Conservation (phyloP, 78 protist genomes). For the Dictyostelium capitatum region DNA sequence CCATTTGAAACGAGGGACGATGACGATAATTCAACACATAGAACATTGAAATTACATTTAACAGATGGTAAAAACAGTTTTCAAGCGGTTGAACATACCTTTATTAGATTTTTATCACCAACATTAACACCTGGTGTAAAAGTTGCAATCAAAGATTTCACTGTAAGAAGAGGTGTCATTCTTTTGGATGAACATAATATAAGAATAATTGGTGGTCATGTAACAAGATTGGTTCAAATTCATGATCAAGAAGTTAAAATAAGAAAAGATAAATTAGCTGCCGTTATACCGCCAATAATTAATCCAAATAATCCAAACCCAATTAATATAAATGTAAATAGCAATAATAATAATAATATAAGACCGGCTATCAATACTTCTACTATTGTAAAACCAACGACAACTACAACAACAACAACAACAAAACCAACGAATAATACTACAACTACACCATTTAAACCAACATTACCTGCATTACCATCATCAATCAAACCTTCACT, state of each 20-base stretch:
- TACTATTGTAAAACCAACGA: background rate
- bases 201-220: slow-evolving; percentile 45
- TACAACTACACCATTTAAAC: background rate
- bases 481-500: background rate
- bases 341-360: slow-evolving; percentile 8
- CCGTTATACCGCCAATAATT: background rate
- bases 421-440: background rate
- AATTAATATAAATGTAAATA: slow-evolving; percentile 33
- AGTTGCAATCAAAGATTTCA: slow-evolving; percentile 34
- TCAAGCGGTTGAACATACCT: slow-evolving; percentile 33
- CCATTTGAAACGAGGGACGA: slow-evolving; percentile 15
- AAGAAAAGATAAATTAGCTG: background rate
- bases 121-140: slow-evolving; percentile 45
- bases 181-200: slow-evolving; percentile 42
- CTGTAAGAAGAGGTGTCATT: slow-evolving; percentile 47
- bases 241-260: background rate
- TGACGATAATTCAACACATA: slow-evolving; percentile 17
- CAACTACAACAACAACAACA: background rate
- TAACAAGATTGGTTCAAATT: background rate
- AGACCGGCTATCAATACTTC: background rate
- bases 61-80: slow-evolving; percentile 36
- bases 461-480: background rate
- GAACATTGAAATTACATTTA: slow-evolving; percentile 29
- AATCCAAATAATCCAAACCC: background rate
- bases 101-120: slow-evolving; percentile 18